Evolutionary conservation across 257 asterid species (phyloP).

Genomic region (Voacanga thouarsii): DNA sequence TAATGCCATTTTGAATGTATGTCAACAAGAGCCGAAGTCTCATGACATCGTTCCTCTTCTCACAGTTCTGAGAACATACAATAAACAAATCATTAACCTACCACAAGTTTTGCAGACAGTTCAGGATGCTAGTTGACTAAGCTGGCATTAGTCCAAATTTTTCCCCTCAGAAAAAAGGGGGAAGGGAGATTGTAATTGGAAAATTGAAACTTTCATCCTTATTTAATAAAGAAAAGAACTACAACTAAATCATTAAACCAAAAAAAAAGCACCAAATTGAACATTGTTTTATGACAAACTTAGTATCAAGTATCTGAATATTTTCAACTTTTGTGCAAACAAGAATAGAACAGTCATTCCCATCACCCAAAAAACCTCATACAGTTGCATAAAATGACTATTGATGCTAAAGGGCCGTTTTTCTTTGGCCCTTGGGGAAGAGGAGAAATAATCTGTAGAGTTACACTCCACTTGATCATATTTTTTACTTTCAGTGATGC

Average conservation of each 20-base stretch:
- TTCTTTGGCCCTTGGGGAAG: background rate
- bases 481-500: background rate
- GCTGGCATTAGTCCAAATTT: background rate
- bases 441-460: background rate
- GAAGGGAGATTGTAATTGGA: background rate
- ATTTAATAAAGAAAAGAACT: background rate
- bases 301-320: background rate
- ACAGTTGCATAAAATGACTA: background rate
- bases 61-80: conserved; percentile 51
- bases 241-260: background rate
- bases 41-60: conserved; percentile 61
- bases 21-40: conserved; percentile 63
- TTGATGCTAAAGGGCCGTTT: background rate
- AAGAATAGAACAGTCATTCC: background rate
- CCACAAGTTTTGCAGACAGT: background rate
- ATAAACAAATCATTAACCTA: background rate
- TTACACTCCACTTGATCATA: no score
- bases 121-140: background rate
- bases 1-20: conserved; percentile 81
- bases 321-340: background rate
- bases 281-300: background rate
- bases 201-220: background rate
- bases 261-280: background rate
- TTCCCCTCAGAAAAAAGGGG: background rate
- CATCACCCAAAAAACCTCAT: background rate